Evolutionary conservation across 2,329 filamentous ascomycete species (phyloP), one percentile per base, ranked within the genome.

Genomic region (Drechslerella coelobrocha): DNA sequence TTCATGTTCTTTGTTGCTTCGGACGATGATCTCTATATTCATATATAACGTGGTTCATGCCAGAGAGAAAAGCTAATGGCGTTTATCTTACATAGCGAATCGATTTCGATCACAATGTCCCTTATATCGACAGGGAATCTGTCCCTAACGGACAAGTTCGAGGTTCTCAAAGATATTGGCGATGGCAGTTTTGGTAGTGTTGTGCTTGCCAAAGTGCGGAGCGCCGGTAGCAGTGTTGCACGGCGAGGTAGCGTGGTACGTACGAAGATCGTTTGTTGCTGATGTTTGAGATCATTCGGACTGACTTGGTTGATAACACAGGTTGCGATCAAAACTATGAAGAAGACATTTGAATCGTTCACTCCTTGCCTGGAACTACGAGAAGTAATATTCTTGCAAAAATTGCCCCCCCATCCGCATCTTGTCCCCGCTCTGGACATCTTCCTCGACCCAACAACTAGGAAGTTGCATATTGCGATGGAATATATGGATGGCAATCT

Each of bases 291-390:
- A 54, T 26, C 65, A 31, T 27, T 31, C 47, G 48, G 43, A 50
- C 27, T 43, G 21, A 31, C 39, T 6, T 21, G 41, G 4, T 34
- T 65, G 24, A 45, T 10, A 26, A 23, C 4, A 12, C 75, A 97
- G 94, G 90, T 99, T 76, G 94, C 94, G 45, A 97, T 99, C 81
- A 99, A 99, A 82, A 97, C 94, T 4, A 99, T 99, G 94, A 99
- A 99, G 84, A 99, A 99, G 85, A 92, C 89, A 0, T 99, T 97
- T 76, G 92, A 97, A 76, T 96, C 91, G 1, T 92, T 97, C 78
- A 82, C 86, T 14, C 89, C 92, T 56, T 99, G 94, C 79, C 81
- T 97, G 73, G 94, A 99, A 80, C 85, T 99, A 59, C 89, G 94
- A 72, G 94, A 99, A 80, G 94, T 99, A 74, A 94, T 99, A 78